phyloP scores from a whole-genome alignment of 1,139 yeast genomes.

The Candida sanyaensis region DNA sequence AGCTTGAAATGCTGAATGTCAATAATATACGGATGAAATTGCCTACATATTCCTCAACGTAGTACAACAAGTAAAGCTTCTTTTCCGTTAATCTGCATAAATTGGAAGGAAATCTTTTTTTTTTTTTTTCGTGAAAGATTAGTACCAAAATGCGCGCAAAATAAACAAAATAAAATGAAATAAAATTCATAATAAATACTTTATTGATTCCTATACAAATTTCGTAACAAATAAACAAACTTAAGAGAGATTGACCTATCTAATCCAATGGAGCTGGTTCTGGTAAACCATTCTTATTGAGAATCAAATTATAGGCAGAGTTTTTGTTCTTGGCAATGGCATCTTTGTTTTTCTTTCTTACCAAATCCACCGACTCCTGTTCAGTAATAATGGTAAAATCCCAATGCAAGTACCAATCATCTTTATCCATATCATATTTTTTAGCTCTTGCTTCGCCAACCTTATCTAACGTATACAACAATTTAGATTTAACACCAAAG shows the following conservation, averaged over 20 bases:
- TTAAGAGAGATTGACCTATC: not conserved
- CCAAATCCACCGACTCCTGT: slow-evolving; percentile 19
- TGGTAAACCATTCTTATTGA: slow-evolving; percentile 22
- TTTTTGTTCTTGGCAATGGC: slow-evolving; percentile 16
- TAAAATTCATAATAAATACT: not conserved
- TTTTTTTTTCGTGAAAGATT: too few species aligned
- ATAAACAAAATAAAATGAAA: not conserved
- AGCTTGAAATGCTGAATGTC: too few species aligned
- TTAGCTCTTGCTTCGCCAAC: slow-evolving; percentile 22
- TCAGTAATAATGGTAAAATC: slow-evolving; percentile 24
- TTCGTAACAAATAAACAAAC: not conserved
- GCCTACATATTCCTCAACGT: too few species aligned
- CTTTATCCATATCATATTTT: slow-evolving; percentile 20
- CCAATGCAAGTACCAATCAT: slow-evolving; percentile 27
- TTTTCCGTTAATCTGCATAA: too few species aligned
- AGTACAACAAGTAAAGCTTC: too few species aligned
- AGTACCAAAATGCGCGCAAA: too few species aligned
- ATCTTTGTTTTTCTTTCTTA: slow-evolving; percentile 15
- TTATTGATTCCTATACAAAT: not conserved
- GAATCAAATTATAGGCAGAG: slow-evolving; percentile 11
- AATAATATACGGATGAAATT: too few species aligned
- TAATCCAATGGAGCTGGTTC: slow-evolving; percentile 15
- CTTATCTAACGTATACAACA: slow-evolving; percentile 20
- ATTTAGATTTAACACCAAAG: slow-evolving; percentile 25
- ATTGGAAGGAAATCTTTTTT: too few species aligned